A percentile compares a stretch with the other conserved stretches of the same genome.
Evolutionary conservation across 2,329 filamentous ascomycete species (phyloP).

Genomic region (Fusarium mundagurra): DNA sequence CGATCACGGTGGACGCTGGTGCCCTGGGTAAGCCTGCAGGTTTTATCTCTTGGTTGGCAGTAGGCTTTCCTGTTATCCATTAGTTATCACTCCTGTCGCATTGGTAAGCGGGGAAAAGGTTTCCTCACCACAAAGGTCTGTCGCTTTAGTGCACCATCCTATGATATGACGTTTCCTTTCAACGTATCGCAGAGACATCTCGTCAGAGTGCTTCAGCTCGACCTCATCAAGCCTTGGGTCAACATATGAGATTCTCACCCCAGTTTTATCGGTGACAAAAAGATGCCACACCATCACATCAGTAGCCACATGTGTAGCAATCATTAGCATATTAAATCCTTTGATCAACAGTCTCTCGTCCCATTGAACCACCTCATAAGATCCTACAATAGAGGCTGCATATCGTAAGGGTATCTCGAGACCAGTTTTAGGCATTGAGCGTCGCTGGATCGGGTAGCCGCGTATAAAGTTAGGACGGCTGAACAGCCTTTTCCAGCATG

Average conservation of each 20-base stretch:
- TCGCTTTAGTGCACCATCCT: slow-evolving; percentile 18
- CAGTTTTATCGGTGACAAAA: background rate
- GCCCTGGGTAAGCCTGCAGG: background rate
- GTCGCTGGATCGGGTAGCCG: background rate
- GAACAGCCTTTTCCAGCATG: slow-evolving; percentile 12
- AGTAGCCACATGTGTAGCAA: background rate
- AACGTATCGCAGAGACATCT: background rate
- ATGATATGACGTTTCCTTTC: slow-evolving; percentile 14
- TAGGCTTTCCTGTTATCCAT: background rate
- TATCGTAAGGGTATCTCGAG: background rate
- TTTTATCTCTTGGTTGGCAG: background rate
- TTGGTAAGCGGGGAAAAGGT: no score
- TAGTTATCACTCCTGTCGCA: no score
- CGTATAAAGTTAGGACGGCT: background rate
- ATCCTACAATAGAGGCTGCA: background rate
- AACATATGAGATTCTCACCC: slow-evolving; percentile 10
- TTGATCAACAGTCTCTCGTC: slow-evolving; percentile 6
- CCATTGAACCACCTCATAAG: background rate
- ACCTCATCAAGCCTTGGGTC: slow-evolving; percentile 11
- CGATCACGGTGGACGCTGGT: background rate
- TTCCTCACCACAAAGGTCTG: slow-evolving; percentile 14
- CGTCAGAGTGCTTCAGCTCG: no score
- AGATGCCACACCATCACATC: slow-evolving; percentile 24
- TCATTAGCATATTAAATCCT: slow-evolving; percentile 6
- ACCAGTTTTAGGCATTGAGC: background rate